Evolutionary conservation across 2,329 filamentous ascomycete genomes (phyloP).

Genomic region (Emergomyces orientalis): DNA sequence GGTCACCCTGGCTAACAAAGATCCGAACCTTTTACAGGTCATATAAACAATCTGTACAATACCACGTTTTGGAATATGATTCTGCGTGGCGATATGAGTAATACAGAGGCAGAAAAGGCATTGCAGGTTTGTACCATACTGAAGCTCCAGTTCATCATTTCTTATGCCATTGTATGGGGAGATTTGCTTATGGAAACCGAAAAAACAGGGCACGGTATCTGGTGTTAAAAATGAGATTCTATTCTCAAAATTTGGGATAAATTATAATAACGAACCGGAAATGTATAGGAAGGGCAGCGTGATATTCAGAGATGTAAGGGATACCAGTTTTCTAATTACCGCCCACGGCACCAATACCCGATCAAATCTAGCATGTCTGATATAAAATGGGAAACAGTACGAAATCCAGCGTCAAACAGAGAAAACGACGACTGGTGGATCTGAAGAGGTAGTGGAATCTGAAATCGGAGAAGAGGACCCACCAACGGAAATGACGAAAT

Average conservation of each 20-base stretch:
- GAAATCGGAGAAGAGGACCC: slow-evolving; percentile 19
- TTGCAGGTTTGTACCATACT: slow-evolving; percentile 52
- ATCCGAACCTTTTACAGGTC: slow-evolving; percentile 45
- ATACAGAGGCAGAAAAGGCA: slow-evolving; percentile 68
- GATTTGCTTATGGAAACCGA: slow-evolving; percentile 16
- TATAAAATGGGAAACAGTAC: slow-evolving; percentile 44
- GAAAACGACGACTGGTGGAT: slow-evolving; percentile 35
- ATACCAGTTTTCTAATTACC: neutral
- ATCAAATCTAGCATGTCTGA: neutral
- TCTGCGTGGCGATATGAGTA: slow-evolving; percentile 62
- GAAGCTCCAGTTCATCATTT: neutral
- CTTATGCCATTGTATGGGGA: neutral
- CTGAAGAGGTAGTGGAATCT: slow-evolving; percentile 38
- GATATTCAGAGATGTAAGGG: slow-evolving; percentile 66
- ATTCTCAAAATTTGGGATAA: slow-evolving; percentile 79
- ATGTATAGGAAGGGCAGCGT: slow-evolving; percentile 92
- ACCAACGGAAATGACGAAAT: slow-evolving; percentile 56
- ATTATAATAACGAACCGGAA: slow-evolving; percentile 94
- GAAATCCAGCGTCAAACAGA: slow-evolving; percentile 52
- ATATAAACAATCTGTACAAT: slow-evolving; percentile 98
- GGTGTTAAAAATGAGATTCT: slow-evolving; percentile 94
- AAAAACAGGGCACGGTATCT: slow-evolving; percentile 62
- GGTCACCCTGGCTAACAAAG: neutral
- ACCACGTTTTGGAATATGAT: slow-evolving; percentile 92
- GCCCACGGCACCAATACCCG: neutral